Base-by-base conservation (phyloP, 345 rosid genomes). In the Cardamine resedifolia region DNA sequence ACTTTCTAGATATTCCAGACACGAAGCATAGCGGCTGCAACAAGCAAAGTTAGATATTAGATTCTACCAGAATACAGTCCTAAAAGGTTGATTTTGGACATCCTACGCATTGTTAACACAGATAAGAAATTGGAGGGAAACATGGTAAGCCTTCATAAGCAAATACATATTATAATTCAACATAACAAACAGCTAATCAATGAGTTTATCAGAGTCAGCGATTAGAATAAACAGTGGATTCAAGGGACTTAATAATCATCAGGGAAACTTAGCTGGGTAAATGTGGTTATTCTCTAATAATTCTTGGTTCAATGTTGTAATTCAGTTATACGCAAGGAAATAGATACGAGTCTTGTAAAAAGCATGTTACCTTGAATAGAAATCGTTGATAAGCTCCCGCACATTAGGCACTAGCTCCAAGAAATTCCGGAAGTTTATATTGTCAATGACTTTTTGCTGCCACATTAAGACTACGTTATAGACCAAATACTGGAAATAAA, bases 391-490 rank as follows among this genome's bases (percentile, higher is more conserved):
- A 67, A 96, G 95, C 82, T 96, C 99, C 80, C 99, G 90, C 43
- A 92, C 96, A 85, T 96, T 98, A 66, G 99, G 99, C 55, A 89
- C 92, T 72, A 96, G 76, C 90, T 96, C 99, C 86, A 96, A 85
- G 79, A 92, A 88, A 80, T 87, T 88, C 62, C 98, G 91, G 80
- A 96, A 96, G 86, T 78, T 87, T 64, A 88, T 72, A 66, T 90
- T 92, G 86, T 96, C 97, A 8, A 96, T 96, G 49, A 96, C 98
- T 84, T 96, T 96, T 81, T 57, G 81, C 98, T 96, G 88, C 70
- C 80, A 82, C 71, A 68, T 50, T 6, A 73, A 73, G 62, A 73
- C 56, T 41, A 78, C 16, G 77, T 74, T 59, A 83, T 41, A 36
- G 51, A 55, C 16, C 18, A 47, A 28, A 41, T 9, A 41, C n/a